A percentile compares a stretch with the other conserved stretches of the same genome.
Conservation (phyloP, 306 rosid species). For the Alnus glutinosa region DNA sequence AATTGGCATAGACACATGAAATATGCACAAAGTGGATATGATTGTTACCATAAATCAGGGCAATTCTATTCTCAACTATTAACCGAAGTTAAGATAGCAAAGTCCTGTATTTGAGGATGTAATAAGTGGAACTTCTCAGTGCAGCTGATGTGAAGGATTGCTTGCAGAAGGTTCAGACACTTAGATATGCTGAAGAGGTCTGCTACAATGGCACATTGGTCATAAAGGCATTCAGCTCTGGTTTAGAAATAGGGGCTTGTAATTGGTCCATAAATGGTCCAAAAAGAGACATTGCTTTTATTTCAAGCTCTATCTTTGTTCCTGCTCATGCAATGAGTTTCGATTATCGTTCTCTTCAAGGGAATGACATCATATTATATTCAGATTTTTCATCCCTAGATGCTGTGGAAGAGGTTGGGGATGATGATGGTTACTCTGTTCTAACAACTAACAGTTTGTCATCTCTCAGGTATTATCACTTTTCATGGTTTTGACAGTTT, state of each 20-base stretch:
- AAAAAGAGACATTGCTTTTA: constrained; percentile 63
- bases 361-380: constrained; percentile 52
- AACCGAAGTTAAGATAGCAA: constrained; percentile 8
- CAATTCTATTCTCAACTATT: constrained; percentile 16
- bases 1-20: no score
- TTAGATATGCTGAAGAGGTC: constrained; percentile 72
- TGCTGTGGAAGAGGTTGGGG: constrained; percentile 42
- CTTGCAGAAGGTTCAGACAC: constrained; percentile 55
- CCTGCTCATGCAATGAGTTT: constrained; percentile 76
- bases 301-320: constrained; percentile 74
- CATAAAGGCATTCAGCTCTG: constrained; percentile 84
- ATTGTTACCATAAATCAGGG: not conserved
- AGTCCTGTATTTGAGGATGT: constrained; percentile 31
- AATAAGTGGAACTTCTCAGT: constrained; percentile 60
- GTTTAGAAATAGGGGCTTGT: constrained; percentile 85
- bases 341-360: constrained; percentile 60
- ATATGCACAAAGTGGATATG: not conserved
- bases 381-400: constrained; percentile 73
- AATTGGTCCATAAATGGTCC: constrained; percentile 79
- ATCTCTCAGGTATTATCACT: constrained; percentile 42
- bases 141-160: constrained; percentile 84
- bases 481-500: constrained; percentile 15
- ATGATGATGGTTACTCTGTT: constrained; percentile 26
- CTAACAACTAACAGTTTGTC: constrained; percentile 20
- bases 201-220: constrained; percentile 77